A percentile compares a stretch with the other conserved stretches of the same genome.
phyloP scores from a whole-genome alignment of 106 monocot genomes.

The Amphibolis antarctica region DNA sequence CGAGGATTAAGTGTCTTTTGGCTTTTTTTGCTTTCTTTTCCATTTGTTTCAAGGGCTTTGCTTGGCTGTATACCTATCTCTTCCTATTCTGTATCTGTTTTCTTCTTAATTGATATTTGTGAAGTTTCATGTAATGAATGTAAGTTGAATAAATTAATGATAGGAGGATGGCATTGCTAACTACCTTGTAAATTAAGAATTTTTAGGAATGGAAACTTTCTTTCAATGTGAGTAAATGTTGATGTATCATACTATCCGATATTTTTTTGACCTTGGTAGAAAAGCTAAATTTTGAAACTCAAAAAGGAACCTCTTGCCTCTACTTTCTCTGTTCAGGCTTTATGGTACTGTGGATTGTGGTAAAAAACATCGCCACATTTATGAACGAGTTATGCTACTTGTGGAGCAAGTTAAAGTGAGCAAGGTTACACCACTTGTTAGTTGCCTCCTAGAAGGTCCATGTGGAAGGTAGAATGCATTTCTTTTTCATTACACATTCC shows the following conservation, averaged over 20 bases:
- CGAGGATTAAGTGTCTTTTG: too few relatives aligned
- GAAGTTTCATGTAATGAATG: neutral
- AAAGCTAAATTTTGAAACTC: neutral
- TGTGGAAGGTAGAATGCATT: constrained; percentile 52
- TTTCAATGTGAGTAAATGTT: constrained; percentile 1
- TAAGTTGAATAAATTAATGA: too few relatives aligned
- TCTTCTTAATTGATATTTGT: neutral
- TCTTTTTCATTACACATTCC: constrained; percentile 1
- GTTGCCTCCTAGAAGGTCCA: constrained; percentile 92
- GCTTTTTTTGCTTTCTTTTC: too few relatives aligned
- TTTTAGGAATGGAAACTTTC: neutral
- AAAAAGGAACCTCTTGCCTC: neutral
- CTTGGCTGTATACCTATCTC: too few relatives aligned
- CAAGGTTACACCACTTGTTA: constrained; percentile 86
- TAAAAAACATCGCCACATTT: constrained; percentile 58
- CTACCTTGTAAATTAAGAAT: neutral
- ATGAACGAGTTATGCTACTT: constrained; percentile 67
- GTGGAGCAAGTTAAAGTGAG: constrained; percentile 94
- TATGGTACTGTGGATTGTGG: constrained; percentile 94
- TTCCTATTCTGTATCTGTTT: neutral
- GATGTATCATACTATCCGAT: neutral
- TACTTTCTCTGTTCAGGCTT: constrained; percentile 31
- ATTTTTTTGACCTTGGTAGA: neutral
- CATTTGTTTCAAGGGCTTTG: too few relatives aligned
- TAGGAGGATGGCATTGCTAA: neutral